Evolutionary conservation across 2,329 filamentous ascomycete species (phyloP), one percentile per base, ranked within the genome.

Genomic region (Diplodia seriata): DNA sequence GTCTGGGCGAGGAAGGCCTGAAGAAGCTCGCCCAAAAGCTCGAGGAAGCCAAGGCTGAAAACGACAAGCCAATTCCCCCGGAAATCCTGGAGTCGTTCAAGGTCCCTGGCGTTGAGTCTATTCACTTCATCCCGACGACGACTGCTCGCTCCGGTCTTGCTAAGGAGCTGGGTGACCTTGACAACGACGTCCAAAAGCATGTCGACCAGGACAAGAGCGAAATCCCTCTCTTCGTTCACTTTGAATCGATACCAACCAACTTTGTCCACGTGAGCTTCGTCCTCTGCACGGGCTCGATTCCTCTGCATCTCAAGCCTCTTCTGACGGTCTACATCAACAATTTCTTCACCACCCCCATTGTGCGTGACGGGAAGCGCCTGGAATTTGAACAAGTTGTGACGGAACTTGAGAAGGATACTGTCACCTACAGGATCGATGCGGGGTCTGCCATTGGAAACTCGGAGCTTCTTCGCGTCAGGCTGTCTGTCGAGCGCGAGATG

Each of bases 311-410:
- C 69, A 93, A 94, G 76, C 95, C 95, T 3, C 81, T 99, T 26
- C 83, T 98, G 57, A 86, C 90, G 3, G 85, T 98, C 50, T 98
- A 97, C 75, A 89, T 89, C 36, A 92, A 94, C 75, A 95, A 94
- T 75, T 97, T 98, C 82, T 99, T 98, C 84, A 94, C 93, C 76
- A 93, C 93, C 0, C 95, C 94, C 2, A 90, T 99, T 69, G 85
- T 86, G 73, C 89, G 90, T 36, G 85, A 93, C 73, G 93, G 92
- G 53, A 85, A 92, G 76, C 87, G 86, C 29, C 82, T 99, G 36
- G 89, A 91, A 57, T 99, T 98, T 73, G 95, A 98, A 77, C 88
- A 97, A 70, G 92, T 98, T 3, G 93, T 98, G 54, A 92, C 93
- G 76, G 89, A 94, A 75, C 85, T 99, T 4, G 95, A 99, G 79